phyloP scores from a whole-genome alignment of 2,329 filamentous ascomycete genomes.

The Arthroderma sp. region DNA sequence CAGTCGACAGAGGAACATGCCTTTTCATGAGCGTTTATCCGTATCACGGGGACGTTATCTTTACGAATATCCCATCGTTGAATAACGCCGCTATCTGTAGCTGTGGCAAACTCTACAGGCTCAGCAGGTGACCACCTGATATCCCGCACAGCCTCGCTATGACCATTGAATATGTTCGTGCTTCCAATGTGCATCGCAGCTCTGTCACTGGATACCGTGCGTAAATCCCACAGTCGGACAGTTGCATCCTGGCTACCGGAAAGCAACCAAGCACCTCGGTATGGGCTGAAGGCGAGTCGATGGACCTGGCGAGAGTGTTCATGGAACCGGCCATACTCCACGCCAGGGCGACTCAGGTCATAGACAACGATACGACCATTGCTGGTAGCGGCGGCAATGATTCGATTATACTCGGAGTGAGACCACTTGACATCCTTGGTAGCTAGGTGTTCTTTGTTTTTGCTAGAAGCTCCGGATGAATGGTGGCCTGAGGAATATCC shows the following conservation, averaged over 20 bases:
- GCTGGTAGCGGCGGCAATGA: constrained; percentile 51
- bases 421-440: constrained; percentile 59
- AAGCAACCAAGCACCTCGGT: constrained; percentile 47
- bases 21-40: constrained; percentile 50
- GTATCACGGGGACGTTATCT: constrained; percentile 44
- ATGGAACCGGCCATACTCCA: constrained; percentile 51
- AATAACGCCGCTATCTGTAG: constrained; percentile 51
- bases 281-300: constrained; percentile 53
- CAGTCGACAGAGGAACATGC: constrained; percentile 53
- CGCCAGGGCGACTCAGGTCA: constrained; percentile 48
- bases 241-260: constrained; percentile 55
- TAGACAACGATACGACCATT: constrained; percentile 56
- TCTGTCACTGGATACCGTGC: constrained; percentile 39
- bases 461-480: constrained; percentile 34
- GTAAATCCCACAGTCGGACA: constrained; percentile 53
- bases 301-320: constrained; percentile 56
- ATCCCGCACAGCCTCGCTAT: constrained; percentile 51
- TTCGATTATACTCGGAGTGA: constrained; percentile 47
- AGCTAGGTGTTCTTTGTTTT: constrained; percentile 47
- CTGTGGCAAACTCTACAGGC: constrained; percentile 50
- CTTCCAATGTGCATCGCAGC: constrained; percentile 43
- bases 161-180: constrained; percentile 43
- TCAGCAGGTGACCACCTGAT: constrained; percentile 55
- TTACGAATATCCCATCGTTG: constrained; percentile 54
- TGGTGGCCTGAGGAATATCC: constrained; percentile 44